phyloP scores from a whole-genome alignment of 1,284 basidiomycete genomes.

The Prillingera fragicola region DNA sequence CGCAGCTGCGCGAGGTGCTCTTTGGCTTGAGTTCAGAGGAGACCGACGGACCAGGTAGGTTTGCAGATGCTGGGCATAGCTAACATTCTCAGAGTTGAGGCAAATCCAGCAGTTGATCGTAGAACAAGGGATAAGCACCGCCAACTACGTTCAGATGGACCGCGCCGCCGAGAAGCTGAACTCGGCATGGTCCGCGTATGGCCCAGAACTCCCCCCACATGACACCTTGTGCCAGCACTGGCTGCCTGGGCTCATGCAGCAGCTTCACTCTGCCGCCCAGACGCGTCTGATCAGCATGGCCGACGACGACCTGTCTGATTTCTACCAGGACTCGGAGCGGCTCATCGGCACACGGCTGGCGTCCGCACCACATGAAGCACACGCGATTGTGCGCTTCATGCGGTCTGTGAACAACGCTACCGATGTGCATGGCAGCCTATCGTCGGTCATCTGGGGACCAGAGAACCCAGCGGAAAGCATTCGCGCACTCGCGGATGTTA shows the following conservation, averaged over 20 bases:
- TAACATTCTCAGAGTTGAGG: not conserved
- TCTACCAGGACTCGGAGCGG: conserved; percentile 4
- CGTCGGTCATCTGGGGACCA: conserved; percentile 26
- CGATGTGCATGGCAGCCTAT: conserved; percentile 23
- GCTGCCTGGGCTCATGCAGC: no score
- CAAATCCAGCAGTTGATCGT: conserved; percentile 1
- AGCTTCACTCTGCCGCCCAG: no score
- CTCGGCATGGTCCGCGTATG: no score
- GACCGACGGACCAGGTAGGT: conserved; percentile 1
- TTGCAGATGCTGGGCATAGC: not conserved
- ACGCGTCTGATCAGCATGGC: not conserved
- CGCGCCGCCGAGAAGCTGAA: no score
- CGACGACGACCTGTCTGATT: conserved; percentile 2
- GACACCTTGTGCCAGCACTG: no score
- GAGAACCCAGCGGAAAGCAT: conserved; percentile 23
- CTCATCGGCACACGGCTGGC: conserved; percentile 3
- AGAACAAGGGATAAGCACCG: not conserved
- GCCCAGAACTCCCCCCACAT: no score
- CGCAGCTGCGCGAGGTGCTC: conserved; percentile 30
- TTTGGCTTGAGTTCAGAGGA: not conserved
- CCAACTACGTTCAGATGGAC: conserved; percentile 8
- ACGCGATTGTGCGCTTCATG: conserved; percentile 8
- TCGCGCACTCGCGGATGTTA: conserved; percentile 26
- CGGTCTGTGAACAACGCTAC: conserved; percentile 5
- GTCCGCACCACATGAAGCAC: not conserved